Evolutionary conservation across 352 stramenopile species (phyloP), one percentile per base, ranked within the genome.

Genomic region (Phytopythium cucurbitacearum): DNA sequence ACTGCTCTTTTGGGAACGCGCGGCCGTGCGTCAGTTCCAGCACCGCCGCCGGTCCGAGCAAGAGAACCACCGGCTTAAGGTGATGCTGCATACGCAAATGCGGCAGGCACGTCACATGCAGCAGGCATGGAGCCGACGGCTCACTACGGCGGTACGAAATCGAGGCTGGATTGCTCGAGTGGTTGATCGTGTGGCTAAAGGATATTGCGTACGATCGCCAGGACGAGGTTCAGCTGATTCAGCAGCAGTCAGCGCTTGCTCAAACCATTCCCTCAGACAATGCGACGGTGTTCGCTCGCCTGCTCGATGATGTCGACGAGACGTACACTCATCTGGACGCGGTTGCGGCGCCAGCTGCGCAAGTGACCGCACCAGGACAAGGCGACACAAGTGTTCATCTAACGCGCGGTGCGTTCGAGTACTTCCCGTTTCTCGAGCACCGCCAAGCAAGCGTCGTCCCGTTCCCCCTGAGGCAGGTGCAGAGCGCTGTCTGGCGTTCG

Each of bases 41-140:
- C 54, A 67, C 39, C 65, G 65, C 13, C 37, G 67, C 45, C 46
- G 36, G 35, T 53, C 65, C 10, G 59, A 75, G 40, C 53, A 56
- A 5, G 54, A 73, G 40, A 77, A 77, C 51, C 45, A 48, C 32
- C 46, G 64, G 39, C 51, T 76, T 2, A 58, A 51, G 36, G 45
- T 51, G 44, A 53, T 76, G 44, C 47, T 76, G 4, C 49, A 64
- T 35, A 56, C 48, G 0, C 60, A 79, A 16, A 38, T 59, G 15
- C 60, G 68, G 35, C 54, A 67, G 10, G 58, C 57, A 5, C 48
- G 47, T 35, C 61, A 63, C 7, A 39, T 74, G 35, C 51, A 63
- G 53, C 44, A 53, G 12, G 45, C 65, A 1, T 21, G 73, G 13
- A 65, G 56, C 11, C 57, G 67, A 21, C 45, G 51, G 11, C 13